Conservation (phyloP, 2,329 filamentous ascomycete genomes). For the Rutstroemia sp. region DNA sequence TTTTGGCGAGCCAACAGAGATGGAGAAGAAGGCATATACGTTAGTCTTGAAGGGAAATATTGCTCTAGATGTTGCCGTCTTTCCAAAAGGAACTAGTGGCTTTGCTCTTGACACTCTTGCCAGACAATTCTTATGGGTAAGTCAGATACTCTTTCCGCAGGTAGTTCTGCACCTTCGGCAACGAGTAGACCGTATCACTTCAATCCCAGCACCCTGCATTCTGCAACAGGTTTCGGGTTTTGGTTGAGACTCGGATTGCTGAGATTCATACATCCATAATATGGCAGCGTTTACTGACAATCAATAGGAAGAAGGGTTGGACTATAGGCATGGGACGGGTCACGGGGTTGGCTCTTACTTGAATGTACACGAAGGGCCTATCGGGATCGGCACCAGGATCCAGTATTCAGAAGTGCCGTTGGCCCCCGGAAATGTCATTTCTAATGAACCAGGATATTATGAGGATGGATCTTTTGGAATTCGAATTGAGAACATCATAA, state of each 20-base stretch:
- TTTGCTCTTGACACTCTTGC: constrained; percentile 86
- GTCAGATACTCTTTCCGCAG: constrained; percentile 14
- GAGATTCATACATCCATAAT: too few relatives aligned
- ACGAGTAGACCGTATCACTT: too few relatives aligned
- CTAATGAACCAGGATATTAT: constrained; percentile 94
- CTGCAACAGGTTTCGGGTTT: too few relatives aligned
- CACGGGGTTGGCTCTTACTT: constrained; percentile 93
- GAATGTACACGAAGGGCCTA: constrained; percentile 96
- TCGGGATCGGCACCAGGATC: constrained; percentile 87
- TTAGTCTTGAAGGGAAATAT: constrained; percentile 93
- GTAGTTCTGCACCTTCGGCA: too few relatives aligned
- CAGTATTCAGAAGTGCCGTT: constrained; percentile 89
- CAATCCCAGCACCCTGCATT: too few relatives aligned
- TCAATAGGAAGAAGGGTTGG: constrained; percentile 62
- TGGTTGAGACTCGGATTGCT: too few relatives aligned
- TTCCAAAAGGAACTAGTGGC: constrained; percentile 91
- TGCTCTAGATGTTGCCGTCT: constrained; percentile 74
- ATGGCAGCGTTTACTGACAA: constrained; percentile 6
- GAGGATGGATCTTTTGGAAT: constrained; percentile 94
- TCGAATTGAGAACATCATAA: constrained; percentile 90
- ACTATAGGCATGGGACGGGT: constrained; percentile 93
- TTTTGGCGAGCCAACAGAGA: constrained; percentile 75
- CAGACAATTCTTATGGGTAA: constrained; percentile 84
- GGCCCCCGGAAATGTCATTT: constrained; percentile 88
- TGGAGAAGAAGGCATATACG: constrained; percentile 85